These are phyloP conservation scores for Diaporthe australafricana DNA, from an alignment of 2,329 filamentous ascomycete species.

Conservation along the genomic window DNA sequence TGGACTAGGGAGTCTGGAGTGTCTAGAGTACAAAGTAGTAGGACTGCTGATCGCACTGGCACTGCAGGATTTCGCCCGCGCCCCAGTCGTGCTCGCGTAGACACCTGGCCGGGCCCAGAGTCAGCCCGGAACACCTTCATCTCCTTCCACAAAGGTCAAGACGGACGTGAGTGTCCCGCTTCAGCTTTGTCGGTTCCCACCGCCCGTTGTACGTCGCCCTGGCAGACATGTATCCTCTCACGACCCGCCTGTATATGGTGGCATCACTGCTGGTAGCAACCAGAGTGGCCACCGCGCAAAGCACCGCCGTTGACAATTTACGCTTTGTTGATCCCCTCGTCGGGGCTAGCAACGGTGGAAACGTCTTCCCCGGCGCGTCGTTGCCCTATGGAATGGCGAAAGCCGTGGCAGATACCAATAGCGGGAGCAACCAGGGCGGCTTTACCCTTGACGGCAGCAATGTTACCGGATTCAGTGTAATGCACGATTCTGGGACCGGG, in stretches of 20 bases:
- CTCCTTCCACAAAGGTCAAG: neutral
- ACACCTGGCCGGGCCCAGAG: too few species aligned
- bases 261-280: slow-evolving; percentile 1
- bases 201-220: neutral
- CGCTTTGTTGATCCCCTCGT: slow-evolving; percentile 52
- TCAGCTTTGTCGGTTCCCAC: neutral
- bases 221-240: slow-evolving; percentile 9
- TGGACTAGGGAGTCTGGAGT: neutral
- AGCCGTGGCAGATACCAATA: slow-evolving; percentile 66
- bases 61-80: neutral
- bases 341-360: slow-evolving; percentile 54
- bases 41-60: neutral
- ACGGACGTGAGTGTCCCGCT: neutral
- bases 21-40: neutral
- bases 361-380: slow-evolving; percentile 57
- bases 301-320: slow-evolving; percentile 24
- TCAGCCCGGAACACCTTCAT: too few species aligned
- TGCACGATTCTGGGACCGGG: slow-evolving; percentile 71
- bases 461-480: slow-evolving; percentile 66
- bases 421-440: slow-evolving; percentile 65
- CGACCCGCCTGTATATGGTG: neutral
- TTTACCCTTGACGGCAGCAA: slow-evolving; percentile 63
- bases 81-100: neutral
- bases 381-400: slow-evolving; percentile 65
- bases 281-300: slow-evolving; percentile 2